phyloP scores from a whole-genome alignment of 495 filamentous ascomycete genomes.

The Parathielavia hyrcaniae region DNA sequence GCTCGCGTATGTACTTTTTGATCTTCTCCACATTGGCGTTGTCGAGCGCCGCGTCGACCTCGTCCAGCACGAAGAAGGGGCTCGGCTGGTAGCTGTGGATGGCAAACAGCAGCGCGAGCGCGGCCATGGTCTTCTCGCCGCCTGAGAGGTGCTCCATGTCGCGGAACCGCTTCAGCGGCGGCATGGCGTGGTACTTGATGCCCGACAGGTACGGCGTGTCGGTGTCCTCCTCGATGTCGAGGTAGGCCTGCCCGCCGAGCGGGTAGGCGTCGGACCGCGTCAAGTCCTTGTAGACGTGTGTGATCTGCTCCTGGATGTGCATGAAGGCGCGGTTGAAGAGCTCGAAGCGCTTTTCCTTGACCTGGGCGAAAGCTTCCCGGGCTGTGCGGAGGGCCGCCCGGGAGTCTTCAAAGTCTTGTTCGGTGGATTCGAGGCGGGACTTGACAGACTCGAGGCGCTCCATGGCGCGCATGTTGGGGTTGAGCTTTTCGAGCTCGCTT shows the following conservation, averaged over 20 bases:
- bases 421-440: slow-evolving; percentile 72
- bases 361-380: slow-evolving; percentile 71
- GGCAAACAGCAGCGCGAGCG: slow-evolving; percentile 88
- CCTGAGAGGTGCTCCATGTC: slow-evolving; percentile 98
- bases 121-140: slow-evolving; percentile 98
- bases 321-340: slow-evolving; percentile 91
- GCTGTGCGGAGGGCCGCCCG: slow-evolving; percentile 64
- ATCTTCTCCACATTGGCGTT: slow-evolving; percentile 94
- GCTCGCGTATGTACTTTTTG: slow-evolving; percentile 87
- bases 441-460: slow-evolving; percentile 86
- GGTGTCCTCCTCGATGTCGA: slow-evolving; percentile 85
- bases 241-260: slow-evolving; percentile 87
- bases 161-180: slow-evolving; percentile 93
- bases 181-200: slow-evolving; percentile 98
- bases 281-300: slow-evolving; percentile 87
- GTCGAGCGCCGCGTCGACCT: slow-evolving; percentile 95
- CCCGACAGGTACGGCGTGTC: slow-evolving; percentile 84
- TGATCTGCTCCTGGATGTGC: slow-evolving; percentile 93
- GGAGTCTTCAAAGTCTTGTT: slow-evolving; percentile 83
- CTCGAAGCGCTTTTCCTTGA: slow-evolving; percentile 77
- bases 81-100: slow-evolving; percentile 91
- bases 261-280: slow-evolving; percentile 79
- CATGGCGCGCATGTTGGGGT: slow-evolving; percentile 91
- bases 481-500: slow-evolving; percentile 79
- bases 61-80: slow-evolving; percentile 97